Percentiles rank a stretch among this genome's conserved stretches.
These are phyloP conservation scores for Ogataea ramenticola DNA, from an alignment of 805 yeast species.

Conservation along the genomic window DNA sequence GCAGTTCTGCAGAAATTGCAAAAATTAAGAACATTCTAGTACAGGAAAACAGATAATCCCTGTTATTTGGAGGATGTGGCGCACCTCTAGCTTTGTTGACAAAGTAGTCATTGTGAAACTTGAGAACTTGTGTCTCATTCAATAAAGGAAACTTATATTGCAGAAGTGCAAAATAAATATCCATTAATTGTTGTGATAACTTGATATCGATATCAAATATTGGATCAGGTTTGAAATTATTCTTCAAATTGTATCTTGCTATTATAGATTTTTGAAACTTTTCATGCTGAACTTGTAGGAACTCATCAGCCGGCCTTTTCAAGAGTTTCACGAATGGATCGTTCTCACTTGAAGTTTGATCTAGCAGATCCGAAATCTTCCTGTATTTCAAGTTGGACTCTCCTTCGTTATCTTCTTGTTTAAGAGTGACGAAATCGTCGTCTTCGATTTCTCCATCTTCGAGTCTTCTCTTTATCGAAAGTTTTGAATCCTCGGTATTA, in stretches of 20 bases:
- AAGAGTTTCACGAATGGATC: constrained; percentile 9
- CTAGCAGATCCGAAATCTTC: constrained; percentile 11
- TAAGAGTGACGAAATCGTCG: neutral
- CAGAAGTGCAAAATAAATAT: constrained; percentile 46
- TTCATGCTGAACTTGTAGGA: constrained; percentile 10
- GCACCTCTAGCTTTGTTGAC: constrained; percentile 17
- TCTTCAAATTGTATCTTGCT: constrained; percentile 39
- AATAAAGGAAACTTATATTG: constrained; percentile 53
- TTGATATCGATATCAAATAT: constrained; percentile 44
- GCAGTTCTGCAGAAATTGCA: constrained; percentile 43
- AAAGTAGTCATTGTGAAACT: constrained; percentile 43
- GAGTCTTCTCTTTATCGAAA: constrained; percentile 1
- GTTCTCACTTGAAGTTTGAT: constrained; percentile 9
- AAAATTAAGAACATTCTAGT: constrained; percentile 51
- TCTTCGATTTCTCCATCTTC: constrained; percentile 1
- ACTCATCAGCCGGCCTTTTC: constrained; percentile 14
- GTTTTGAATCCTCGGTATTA: neutral
- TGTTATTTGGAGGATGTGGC: constrained; percentile 15
- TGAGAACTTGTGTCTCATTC: constrained; percentile 43
- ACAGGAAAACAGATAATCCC: constrained; percentile 43
- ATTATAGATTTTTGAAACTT: constrained; percentile 19
- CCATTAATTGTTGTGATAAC: constrained; percentile 42
- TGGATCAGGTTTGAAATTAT: constrained; percentile 41
- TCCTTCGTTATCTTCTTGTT: constrained; percentile 3
- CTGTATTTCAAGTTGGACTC: constrained; percentile 18